Percentiles rank a stretch among this genome's conserved stretches.
These are phyloP conservation scores for Ogataea trehaloabstinens DNA, from an alignment of 805 yeast genomes.

Conservation along the genomic window DNA sequence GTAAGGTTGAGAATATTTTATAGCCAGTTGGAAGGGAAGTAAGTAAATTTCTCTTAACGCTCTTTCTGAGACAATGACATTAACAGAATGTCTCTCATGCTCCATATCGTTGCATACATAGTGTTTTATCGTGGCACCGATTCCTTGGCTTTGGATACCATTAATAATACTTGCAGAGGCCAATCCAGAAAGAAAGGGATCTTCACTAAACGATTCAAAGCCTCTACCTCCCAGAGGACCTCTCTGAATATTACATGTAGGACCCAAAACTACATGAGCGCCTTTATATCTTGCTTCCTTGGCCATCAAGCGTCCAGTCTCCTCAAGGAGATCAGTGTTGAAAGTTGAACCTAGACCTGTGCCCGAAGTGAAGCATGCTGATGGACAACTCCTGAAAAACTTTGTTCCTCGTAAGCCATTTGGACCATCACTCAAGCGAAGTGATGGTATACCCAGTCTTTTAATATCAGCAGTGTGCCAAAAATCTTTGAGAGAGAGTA, in stretches of 20 bases:
- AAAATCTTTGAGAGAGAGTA: slow-evolving; percentile 35
- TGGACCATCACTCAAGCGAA: slow-evolving; percentile 44
- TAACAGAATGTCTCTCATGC: slow-evolving; percentile 48
- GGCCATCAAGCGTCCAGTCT: slow-evolving; percentile 44
- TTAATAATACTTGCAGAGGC: slow-evolving; percentile 48
- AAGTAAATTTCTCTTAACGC: slow-evolving; percentile 66
- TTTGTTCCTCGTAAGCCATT: slow-evolving; percentile 48
- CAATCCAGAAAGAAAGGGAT: slow-evolving; percentile 38
- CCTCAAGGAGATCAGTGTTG: slow-evolving; percentile 37
- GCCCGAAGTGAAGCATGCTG: slow-evolving; percentile 49
- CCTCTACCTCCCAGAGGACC: slow-evolving; percentile 43
- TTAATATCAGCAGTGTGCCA: slow-evolving; percentile 40
- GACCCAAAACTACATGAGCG: slow-evolving; percentile 39
- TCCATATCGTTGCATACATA: slow-evolving; percentile 65
- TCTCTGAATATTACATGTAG: slow-evolving; percentile 41
- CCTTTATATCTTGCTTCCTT: slow-evolving; percentile 44
- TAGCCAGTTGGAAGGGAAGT: slow-evolving; percentile 64
- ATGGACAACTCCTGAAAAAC: slow-evolving; percentile 40
- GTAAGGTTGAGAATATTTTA: slow-evolving; percentile 50
- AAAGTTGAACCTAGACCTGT: slow-evolving; percentile 47
- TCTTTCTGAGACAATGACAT: slow-evolving; percentile 53
- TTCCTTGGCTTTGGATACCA: slow-evolving; percentile 53
- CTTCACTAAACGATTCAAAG: slow-evolving; percentile 21
- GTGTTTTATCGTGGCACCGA: slow-evolving; percentile 62
- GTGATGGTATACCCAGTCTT: slow-evolving; percentile 35